These are phyloP conservation scores for Dittrichia graveolens DNA, from an alignment of 129 eudicot genomes.

Conservation along the genomic window DNA sequence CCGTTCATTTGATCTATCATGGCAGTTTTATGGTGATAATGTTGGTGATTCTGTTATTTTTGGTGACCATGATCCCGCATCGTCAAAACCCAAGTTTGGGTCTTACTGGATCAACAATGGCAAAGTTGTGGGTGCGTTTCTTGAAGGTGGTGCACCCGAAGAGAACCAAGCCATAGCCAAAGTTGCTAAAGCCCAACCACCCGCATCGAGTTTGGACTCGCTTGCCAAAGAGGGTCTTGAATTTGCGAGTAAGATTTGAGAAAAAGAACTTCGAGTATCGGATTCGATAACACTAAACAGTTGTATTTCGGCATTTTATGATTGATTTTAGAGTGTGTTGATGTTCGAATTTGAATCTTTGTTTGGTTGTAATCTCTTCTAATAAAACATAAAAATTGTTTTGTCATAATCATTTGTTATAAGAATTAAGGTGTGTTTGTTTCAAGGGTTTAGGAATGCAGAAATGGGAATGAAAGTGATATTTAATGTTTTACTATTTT, in stretches of 20 bases:
- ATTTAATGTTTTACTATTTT: too few species aligned
- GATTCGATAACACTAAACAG: slow-evolving; percentile 14
- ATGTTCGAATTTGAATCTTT: slow-evolving; percentile 19
- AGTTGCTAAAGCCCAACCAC: slow-evolving; percentile 79
- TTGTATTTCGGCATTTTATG: slow-evolving; percentile 20
- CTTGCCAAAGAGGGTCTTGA: slow-evolving; percentile 76
- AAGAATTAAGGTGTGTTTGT: too few species aligned
- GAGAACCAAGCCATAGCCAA: slow-evolving; percentile 91
- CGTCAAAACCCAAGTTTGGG: slow-evolving; percentile 84
- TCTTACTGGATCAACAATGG: slow-evolving; percentile 94
- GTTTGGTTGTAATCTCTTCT: slow-evolving; percentile 25
- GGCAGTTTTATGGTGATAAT: slow-evolving; percentile 98
- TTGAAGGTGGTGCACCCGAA: slow-evolving; percentile 92
- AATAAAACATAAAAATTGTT: background rate
- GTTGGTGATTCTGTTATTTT: slow-evolving; percentile 84
- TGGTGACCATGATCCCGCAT: slow-evolving; percentile 69
- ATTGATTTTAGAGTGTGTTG: slow-evolving; percentile 24
- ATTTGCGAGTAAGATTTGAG: slow-evolving; percentile 78
- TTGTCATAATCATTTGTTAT: background rate
- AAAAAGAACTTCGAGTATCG: background rate
- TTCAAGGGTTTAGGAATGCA: too few species aligned
- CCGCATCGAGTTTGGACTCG: slow-evolving; percentile 59
- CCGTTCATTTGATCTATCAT: slow-evolving; percentile 88
- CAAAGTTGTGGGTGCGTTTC: slow-evolving; percentile 83
- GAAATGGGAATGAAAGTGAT: too few species aligned